A percentile compares a stretch with the other conserved stretches of the same genome.
These are phyloP conservation scores for Thalassiosira livingstoniorum DNA, from an alignment of 352 stramenopile genomes.

Conservation along the genomic window DNA sequence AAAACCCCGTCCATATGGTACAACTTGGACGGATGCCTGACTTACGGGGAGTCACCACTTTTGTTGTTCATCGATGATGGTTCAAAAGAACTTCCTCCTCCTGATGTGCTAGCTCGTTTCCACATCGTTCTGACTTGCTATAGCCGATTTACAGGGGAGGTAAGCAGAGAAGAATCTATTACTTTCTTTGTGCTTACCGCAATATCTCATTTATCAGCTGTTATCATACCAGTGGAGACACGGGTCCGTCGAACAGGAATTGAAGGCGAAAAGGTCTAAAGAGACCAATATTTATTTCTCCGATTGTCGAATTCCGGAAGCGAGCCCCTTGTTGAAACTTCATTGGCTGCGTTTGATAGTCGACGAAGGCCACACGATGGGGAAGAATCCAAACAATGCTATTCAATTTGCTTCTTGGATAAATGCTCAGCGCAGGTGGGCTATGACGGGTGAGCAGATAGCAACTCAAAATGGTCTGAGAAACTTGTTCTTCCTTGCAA, in stretches of 20 bases:
- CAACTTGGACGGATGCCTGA: not conserved
- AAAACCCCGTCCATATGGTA: not conserved
- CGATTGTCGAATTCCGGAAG: constrained; percentile 13
- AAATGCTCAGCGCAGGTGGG: constrained; percentile 89
- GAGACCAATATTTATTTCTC: constrained; percentile 14
- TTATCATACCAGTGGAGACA: constrained; percentile 62
- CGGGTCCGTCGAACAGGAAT: constrained; percentile 76
- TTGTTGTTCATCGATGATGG: constrained; percentile 79
- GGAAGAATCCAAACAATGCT: constrained; percentile 68
- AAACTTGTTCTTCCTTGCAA: constrained; percentile 90
- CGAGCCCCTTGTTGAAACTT: constrained; percentile 82
- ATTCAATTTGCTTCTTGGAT: constrained; percentile 83
- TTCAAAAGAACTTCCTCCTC: constrained; percentile 70
- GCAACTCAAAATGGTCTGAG: constrained; percentile 82
- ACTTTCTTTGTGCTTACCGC: not conserved
- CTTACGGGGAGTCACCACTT: too few species aligned
- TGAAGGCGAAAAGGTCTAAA: constrained; percentile 43
- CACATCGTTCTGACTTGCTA: constrained; percentile 84
- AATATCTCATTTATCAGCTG: not conserved
- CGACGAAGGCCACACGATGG: constrained; percentile 89
- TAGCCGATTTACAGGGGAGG: constrained; percentile 70
- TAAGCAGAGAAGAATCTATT: not conserved
- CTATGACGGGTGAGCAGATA: constrained; percentile 93
- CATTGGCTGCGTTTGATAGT: constrained; percentile 92
- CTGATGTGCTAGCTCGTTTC: constrained; percentile 78